phyloP scores from a whole-genome alignment of 2,329 filamentous ascomycete species.

The Xylaria sp. region DNA sequence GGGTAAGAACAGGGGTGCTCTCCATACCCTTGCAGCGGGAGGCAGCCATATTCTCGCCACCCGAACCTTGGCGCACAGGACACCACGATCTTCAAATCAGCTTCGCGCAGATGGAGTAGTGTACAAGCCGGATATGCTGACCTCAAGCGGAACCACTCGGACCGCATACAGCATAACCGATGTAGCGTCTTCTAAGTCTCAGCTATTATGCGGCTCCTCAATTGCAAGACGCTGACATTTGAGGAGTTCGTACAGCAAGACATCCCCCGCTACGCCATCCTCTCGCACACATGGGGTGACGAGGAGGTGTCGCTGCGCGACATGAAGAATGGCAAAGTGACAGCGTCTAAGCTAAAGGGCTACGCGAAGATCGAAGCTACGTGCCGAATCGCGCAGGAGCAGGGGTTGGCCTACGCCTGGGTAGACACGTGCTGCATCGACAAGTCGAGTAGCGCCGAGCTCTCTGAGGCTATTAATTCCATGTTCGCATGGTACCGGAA shows the following conservation, averaged over 20 bases:
- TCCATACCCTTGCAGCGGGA: too few species aligned
- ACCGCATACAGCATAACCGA: background rate
- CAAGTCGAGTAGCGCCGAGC: conserved; percentile 43
- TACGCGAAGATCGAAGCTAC: conserved; percentile 36
- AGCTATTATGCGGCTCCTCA: conserved; percentile 42
- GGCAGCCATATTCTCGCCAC: too few species aligned
- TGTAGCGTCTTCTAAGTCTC: background rate
- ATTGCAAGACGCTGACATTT: conserved; percentile 36
- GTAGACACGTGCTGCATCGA: conserved; percentile 45
- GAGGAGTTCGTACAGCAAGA: conserved; percentile 40
- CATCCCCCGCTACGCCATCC: conserved; percentile 41
- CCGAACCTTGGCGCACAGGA: background rate
- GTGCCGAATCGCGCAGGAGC: conserved; percentile 34
- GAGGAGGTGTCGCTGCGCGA: conserved; percentile 38
- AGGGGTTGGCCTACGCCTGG: conserved; percentile 40
- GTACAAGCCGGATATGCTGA: background rate
- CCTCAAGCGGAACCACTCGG: background rate
- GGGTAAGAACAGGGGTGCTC: too few species aligned
- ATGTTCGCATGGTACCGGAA: conserved; percentile 43
- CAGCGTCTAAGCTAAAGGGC: conserved; percentile 17
- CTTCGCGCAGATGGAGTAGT: background rate
- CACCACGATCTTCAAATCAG: background rate
- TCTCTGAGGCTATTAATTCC: conserved; percentile 44
- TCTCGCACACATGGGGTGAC: conserved; percentile 41
- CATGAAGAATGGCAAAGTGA: conserved; percentile 22